Conservation (phyloP, 169 alveolate species). For the Plasmodium fragile region DNA sequence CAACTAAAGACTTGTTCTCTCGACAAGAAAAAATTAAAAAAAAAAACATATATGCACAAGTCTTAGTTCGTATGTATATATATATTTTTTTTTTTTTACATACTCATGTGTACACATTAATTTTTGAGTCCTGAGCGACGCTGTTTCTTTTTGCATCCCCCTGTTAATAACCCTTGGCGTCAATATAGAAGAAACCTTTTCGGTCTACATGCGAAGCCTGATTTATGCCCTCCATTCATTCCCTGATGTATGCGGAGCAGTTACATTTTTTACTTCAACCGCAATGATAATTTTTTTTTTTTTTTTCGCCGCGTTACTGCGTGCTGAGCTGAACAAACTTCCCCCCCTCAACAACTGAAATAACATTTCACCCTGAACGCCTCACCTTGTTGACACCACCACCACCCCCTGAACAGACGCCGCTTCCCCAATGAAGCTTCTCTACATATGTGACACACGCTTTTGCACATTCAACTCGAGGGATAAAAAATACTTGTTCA, state of each 20-base stretch:
- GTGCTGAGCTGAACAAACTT: not conserved
- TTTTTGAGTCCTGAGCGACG: too few species aligned
- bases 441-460: constrained; percentile 69
- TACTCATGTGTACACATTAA: not conserved
- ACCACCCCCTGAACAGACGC: not conserved
- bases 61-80: not conserved
- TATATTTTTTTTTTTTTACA: constrained; percentile 1
- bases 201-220: not conserved
- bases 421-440: constrained; percentile 41
- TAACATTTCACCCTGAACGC: not conserved
- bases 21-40: constrained; percentile 3
- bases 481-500: constrained; percentile 61
- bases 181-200: not conserved
- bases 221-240: not conserved
- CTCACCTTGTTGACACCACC: not conserved
- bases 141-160: not conserved
- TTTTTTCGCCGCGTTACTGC: not conserved
- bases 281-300: not conserved
- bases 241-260: not conserved
- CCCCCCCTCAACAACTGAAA: not conserved
- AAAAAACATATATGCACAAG: not conserved
- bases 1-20: not conserved
- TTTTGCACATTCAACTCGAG: constrained; percentile 32
- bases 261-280: not conserved
- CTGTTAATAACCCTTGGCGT: not conserved